Evolutionary conservation across 805 yeast genomes (phyloP).

Genomic region (Yarrowia alimentaria): DNA sequence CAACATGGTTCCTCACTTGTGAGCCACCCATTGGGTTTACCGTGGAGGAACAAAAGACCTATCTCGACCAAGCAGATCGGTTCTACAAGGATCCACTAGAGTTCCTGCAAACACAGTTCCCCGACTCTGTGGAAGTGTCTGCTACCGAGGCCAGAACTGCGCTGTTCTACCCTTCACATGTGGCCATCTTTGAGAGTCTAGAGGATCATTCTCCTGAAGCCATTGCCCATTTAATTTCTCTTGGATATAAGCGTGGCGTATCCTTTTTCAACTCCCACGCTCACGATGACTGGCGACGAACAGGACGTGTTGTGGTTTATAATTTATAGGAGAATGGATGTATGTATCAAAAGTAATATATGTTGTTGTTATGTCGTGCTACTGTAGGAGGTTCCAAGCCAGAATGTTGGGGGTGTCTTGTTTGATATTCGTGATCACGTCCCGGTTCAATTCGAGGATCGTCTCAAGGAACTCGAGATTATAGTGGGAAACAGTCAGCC

Average conservation of each 20-base stretch:
- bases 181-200: constrained; percentile 69
- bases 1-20: constrained; percentile 80
- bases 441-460: not conserved
- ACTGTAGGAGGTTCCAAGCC: constrained; percentile 7
- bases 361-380: no score
- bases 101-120: not conserved
- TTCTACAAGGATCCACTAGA: constrained; percentile 59
- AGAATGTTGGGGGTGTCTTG: not conserved
- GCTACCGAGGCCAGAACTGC: constrained; percentile 35
- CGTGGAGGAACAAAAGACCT: constrained; percentile 43
- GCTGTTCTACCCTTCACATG: constrained; percentile 63
- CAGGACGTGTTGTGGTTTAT: constrained; percentile 75
- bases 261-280: constrained; percentile 73
- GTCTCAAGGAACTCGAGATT: not conserved
- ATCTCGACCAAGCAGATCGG: constrained; percentile 83
- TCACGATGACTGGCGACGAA: constrained; percentile 83
- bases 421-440: not conserved
- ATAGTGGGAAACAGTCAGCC: not conserved
- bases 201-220: constrained; percentile 42
- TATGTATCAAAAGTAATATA: no score
- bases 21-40: constrained; percentile 72
- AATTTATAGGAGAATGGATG: constrained; percentile 8
- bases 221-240: constrained; percentile 42
- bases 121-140: not conserved
- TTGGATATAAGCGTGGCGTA: constrained; percentile 40